Percentiles rank a stretch among this genome's conserved stretches.
Conservation (phyloP, 1,284 basidiomycete species). For the Cryptococcus neoformans region DNA sequence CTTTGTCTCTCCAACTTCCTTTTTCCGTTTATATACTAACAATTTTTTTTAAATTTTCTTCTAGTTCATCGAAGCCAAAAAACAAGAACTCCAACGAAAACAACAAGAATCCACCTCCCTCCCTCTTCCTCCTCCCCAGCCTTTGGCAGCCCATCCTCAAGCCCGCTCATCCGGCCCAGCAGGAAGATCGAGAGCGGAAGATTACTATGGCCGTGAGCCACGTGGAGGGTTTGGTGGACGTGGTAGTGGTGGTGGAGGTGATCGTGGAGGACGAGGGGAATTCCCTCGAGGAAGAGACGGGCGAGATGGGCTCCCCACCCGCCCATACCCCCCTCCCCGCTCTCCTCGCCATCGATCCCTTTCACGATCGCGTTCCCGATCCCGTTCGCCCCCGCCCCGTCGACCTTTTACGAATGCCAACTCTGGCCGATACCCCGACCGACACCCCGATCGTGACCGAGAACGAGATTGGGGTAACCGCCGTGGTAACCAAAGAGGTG, state of each 20-base stretch:
- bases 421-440: too few relatives aligned
- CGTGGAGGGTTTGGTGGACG: neutral
- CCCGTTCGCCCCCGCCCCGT: too few relatives aligned
- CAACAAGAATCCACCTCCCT: conserved; percentile 36
- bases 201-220: neutral
- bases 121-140: neutral
- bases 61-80: conserved; percentile 88
- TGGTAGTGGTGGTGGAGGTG: too few relatives aligned
- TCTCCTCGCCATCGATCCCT: too few relatives aligned
- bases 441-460: neutral
- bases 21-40: too few relatives aligned
- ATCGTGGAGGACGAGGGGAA: neutral
- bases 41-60: neutral
- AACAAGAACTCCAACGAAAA: conserved; percentile 81
- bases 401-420: too few relatives aligned
- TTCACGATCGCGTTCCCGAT: too few relatives aligned
- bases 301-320: conserved; percentile 2
- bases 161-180: neutral
- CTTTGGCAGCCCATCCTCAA: conserved; percentile 16
- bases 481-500: conserved; percentile 1
- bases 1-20: too few relatives aligned
- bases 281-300: conserved; percentile 2
- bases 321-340: neutral
- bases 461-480: neutral
- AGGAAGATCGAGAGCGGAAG: neutral